Conservation (phyloP, 257 asterid species). For the Craterostigma plantagineum region DNA sequence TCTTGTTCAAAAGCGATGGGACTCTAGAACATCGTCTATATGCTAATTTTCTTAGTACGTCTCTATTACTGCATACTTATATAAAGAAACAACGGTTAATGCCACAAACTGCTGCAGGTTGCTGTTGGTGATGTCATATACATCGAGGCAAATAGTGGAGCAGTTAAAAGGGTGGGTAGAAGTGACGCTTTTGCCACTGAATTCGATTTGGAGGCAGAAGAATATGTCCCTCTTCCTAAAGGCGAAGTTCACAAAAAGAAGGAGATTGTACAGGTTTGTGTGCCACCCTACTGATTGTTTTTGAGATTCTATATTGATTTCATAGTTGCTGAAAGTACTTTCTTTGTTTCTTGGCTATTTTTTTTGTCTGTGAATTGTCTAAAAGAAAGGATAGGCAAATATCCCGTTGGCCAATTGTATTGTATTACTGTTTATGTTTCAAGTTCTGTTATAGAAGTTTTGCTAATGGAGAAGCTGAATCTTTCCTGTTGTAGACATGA, state of each 20-base stretch:
- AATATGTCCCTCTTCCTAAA: constrained; percentile 93
- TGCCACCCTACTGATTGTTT: background rate
- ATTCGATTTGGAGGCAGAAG: constrained; percentile 97
- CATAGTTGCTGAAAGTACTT: too few species aligned
- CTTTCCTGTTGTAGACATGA: too few species aligned
- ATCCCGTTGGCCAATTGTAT: too few species aligned
- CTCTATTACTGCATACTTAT: constrained; percentile 3
- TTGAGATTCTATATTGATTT: too few species aligned
- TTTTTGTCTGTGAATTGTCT: background rate
- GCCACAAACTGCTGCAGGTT: constrained; percentile 40
- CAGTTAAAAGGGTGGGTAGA: constrained; percentile 95
- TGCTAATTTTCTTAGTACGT: too few species aligned
- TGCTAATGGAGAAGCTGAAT: constrained; percentile 71
- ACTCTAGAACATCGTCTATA: too few species aligned
- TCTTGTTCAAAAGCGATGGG: too few species aligned
- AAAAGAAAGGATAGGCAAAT: too few species aligned
- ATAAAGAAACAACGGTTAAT: background rate
- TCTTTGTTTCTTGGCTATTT: too few species aligned
- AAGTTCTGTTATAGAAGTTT: constrained; percentile 87
- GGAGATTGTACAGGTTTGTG: constrained; percentile 81
- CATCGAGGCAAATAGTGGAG: constrained; percentile 88
- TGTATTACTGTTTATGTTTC: background rate
- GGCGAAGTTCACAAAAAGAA: constrained; percentile 96
- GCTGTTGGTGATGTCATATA: constrained; percentile 98
- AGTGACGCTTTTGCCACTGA: constrained; percentile 98